Evolutionary conservation across 2,329 filamentous ascomycete genomes (phyloP), one percentile per base, ranked within the genome.

Genomic region (Dothidotthia symphoricarpi): DNA sequence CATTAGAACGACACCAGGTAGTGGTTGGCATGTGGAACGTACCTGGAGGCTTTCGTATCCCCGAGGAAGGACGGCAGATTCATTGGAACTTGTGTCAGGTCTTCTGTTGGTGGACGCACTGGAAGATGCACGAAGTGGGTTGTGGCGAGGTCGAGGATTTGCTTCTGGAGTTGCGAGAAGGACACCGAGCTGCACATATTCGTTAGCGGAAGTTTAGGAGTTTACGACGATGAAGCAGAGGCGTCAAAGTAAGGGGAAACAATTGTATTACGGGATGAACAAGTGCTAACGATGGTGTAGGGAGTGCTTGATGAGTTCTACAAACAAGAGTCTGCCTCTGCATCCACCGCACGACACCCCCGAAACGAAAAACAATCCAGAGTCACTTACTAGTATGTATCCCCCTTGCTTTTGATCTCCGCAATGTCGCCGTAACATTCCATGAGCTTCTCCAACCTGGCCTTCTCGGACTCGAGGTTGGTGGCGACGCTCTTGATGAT

Each of bases 11-110:
- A 29, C 15, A 8, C 13, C 6, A 15, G 12, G 14, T 8, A 25
- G 19, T 12, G n/a, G 22, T 7, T 14, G 9, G 12, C 27, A 24
- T 17, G 5, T 4, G 6, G 26, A 24, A 48, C 58, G 26, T 53
- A 64, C 63, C 61, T 70, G 3, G 76, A 75, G 3, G 75, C 69
- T 11, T 65, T 59, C 7, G 73, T 77, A 49, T 77, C 74, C 46
- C 71, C 74, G 28, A 78, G 64, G 61, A 79, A 77, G 2, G 75
- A 71, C 5, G 75, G 76, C n/a, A 79, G 58, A 26, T 71, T 70
- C 15, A 73, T 61, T 28, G 76, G 76, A 24, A 78, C 72, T 39
- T 74, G 73, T 26, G 69, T 69, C 13, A 77, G 59, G 28, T 76
- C 69, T 38, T 77, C 72, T 31, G 72, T 64, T 6, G 73, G 72